Evolutionary conservation across 2,329 filamentous ascomycete species (phyloP).

Genomic region (Xylariaceae sp.): DNA sequence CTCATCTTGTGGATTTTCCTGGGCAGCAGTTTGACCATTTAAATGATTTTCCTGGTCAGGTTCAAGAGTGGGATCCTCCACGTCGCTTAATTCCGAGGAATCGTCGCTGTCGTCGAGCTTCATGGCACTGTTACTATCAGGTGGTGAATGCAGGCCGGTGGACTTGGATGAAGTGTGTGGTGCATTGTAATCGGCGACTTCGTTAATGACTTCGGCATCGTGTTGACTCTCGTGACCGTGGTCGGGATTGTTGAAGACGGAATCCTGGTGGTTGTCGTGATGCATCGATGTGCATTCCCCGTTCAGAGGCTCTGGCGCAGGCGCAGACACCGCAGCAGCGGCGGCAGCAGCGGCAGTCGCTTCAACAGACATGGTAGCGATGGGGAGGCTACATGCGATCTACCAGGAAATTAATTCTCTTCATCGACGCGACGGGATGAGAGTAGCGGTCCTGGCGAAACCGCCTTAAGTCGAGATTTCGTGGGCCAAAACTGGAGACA

Average conservation of each 20-base stretch:
- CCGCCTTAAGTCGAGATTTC: constrained; percentile 8
- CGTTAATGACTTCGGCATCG: constrained; percentile 11
- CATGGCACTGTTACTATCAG: constrained; percentile 56
- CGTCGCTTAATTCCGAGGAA: constrained; percentile 59
- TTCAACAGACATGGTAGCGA: constrained; percentile 50
- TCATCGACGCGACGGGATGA: constrained; percentile 17
- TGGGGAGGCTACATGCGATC: constrained; percentile 41
- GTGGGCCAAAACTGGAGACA: not conserved
- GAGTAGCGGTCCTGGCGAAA: constrained; percentile 14
- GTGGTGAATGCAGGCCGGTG: constrained; percentile 55
- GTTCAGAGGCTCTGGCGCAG: constrained; percentile 29
- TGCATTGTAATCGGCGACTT: constrained; percentile 11
- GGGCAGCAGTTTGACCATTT: constrained; percentile 6
- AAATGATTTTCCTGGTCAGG: constrained; percentile 20
- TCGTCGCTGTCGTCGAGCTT: constrained; percentile 54
- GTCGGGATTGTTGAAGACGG: constrained; percentile 20
- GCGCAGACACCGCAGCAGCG: constrained; percentile 44
- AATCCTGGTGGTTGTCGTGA: constrained; percentile 23
- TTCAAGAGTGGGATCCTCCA: constrained; percentile 46
- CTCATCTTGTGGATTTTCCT: constrained; percentile 35
- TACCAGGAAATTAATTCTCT: constrained; percentile 13
- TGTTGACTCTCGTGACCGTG: constrained; percentile 6
- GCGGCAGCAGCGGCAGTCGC: constrained; percentile 48
- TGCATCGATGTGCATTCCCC: constrained; percentile 26
- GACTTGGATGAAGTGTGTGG: constrained; percentile 35